A percentile compares a stretch with the other conserved stretches of the same genome.
phyloP scores from a whole-genome alignment of 495 filamentous ascomycete species.

The Hyaloscypha finlandica region DNA sequence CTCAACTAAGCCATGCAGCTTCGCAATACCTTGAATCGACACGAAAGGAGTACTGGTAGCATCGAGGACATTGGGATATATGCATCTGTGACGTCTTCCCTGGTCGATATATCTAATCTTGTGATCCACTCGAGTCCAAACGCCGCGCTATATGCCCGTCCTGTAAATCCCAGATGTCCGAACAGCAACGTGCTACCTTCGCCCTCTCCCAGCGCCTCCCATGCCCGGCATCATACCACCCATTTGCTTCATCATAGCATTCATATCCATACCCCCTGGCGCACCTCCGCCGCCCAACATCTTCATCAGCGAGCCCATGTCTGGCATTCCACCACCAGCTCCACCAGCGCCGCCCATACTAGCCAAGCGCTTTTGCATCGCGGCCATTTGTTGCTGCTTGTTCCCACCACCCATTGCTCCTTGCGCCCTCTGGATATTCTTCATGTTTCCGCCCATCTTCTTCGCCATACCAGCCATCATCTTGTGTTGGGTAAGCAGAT shows the following conservation, averaged over 20 bases:
- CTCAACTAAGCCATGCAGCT: no score
- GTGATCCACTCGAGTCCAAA: slow-evolving; percentile 2
- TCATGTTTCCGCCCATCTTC: slow-evolving; percentile 95
- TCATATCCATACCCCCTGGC: slow-evolving; percentile 60
- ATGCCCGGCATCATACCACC: slow-evolving; percentile 65
- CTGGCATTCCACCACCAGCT: slow-evolving; percentile 65
- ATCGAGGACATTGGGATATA: not conserved
- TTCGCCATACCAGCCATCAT: slow-evolving; percentile 99
- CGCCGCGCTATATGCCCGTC: slow-evolving; percentile 28
- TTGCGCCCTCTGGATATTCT: slow-evolving; percentile 94
- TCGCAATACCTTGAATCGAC: no score
- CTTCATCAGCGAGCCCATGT: slow-evolving; percentile 84
- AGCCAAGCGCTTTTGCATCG: slow-evolving; percentile 93
- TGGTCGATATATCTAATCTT: not conserved
- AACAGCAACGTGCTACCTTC: slow-evolving; percentile 13
- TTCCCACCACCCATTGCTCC: slow-evolving; percentile 84
- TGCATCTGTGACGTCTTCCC: not conserved
- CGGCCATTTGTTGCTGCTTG: slow-evolving; percentile 90
- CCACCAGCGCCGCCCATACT: slow-evolving; percentile 79
- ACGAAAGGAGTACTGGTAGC: no score
- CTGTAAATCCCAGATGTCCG: slow-evolving; percentile 3
- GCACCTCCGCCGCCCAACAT: slow-evolving; percentile 67
- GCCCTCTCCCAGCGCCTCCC: slow-evolving; percentile 31
- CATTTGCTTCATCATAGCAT: slow-evolving; percentile 86
- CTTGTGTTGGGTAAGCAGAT: slow-evolving; percentile 92